Percentiles rank a stretch among this genome's conserved stretches.
Evolutionary conservation across 2,329 filamentous ascomycete species (phyloP).

Genomic region (Diaporthe vaccinii): DNA sequence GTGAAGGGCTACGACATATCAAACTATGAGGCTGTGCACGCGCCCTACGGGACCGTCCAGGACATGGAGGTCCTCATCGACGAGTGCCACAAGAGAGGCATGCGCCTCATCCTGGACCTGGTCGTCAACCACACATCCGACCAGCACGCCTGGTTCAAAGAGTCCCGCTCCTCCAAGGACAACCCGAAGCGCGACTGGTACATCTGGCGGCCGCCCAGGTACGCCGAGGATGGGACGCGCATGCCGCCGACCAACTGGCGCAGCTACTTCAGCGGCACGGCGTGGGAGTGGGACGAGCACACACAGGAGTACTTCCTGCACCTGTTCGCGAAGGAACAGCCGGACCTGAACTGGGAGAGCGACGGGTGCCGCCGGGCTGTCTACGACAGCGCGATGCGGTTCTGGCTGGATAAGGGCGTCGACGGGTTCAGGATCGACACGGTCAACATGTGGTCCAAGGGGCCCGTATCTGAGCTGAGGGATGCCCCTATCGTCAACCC

Average conservation of each 20-base stretch:
- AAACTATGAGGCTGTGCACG: constrained; percentile 73
- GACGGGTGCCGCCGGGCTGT: constrained; percentile 76
- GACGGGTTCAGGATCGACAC: constrained; percentile 83
- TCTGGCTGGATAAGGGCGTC: constrained; percentile 83
- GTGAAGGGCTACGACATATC: constrained; percentile 76
- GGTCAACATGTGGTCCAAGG: constrained; percentile 78
- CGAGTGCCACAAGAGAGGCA: constrained; percentile 71
- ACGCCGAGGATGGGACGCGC: constrained; percentile 69
- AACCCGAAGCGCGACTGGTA: constrained; percentile 80
- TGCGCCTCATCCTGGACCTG: constrained; percentile 80
- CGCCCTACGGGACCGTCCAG: constrained; percentile 73
- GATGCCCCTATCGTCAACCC: constrained; percentile 69
- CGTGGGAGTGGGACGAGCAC: constrained; percentile 80
- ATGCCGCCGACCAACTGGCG: constrained; percentile 83
- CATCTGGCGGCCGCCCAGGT: constrained; percentile 60
- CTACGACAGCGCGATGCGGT: constrained; percentile 79
- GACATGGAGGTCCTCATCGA: constrained; percentile 75
- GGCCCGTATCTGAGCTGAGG: constrained; percentile 60
- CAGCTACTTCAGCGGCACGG: constrained; percentile 71
- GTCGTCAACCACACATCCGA: constrained; percentile 85
- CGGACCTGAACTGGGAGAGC: constrained; percentile 90
- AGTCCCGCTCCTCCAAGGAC: constrained; percentile 72
- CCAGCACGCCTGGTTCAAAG: constrained; percentile 79
- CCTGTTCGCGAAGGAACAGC: constrained; percentile 81
- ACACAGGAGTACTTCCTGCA: constrained; percentile 83